phyloP scores from a whole-genome alignment of 768 basidiomycete species.

The Ephemerocybe angulata region DNA sequence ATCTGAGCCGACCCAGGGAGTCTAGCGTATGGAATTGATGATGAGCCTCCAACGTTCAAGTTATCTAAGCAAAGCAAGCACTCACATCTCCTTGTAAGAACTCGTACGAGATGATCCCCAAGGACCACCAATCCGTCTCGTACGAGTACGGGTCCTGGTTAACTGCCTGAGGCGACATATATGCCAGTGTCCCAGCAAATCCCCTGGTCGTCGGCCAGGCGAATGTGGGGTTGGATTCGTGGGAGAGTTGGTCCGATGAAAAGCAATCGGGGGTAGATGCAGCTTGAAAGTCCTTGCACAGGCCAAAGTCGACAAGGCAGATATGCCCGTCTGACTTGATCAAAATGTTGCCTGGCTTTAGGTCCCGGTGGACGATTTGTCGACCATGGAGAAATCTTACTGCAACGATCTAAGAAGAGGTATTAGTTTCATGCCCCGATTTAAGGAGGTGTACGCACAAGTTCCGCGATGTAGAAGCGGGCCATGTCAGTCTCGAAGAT shows the following conservation, averaged over 20 bases:
- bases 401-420: slow-evolving; percentile 11
- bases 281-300: slow-evolving; percentile 14
- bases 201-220: slow-evolving; percentile 12
- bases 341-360: slow-evolving; percentile 18
- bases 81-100: slow-evolving; percentile 15
- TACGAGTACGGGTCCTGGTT: slow-evolving; percentile 13
- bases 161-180: slow-evolving; percentile 17
- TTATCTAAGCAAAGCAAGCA: background rate
- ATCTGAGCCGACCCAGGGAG: slow-evolving; percentile 6
- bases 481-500: slow-evolving; percentile 9
- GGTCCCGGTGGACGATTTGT: slow-evolving; percentile 16
- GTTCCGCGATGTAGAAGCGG: slow-evolving; percentile 14
- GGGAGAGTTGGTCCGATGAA: background rate
- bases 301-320: slow-evolving; percentile 16
- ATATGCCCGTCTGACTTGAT: slow-evolving; percentile 18
- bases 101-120: slow-evolving; percentile 13
- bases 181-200: slow-evolving; percentile 15
- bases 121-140: slow-evolving; percentile 17
- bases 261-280: background rate
- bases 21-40: background rate
- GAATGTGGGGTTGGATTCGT: background rate
- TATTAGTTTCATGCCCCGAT: background rate
- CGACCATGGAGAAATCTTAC: slow-evolving; percentile 13
- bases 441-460: slow-evolving; percentile 7
- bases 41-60: background rate